Evolutionary conservation across 1,284 basidiomycete species (phyloP).

Genomic region (Cyathus pygmaeus): DNA sequence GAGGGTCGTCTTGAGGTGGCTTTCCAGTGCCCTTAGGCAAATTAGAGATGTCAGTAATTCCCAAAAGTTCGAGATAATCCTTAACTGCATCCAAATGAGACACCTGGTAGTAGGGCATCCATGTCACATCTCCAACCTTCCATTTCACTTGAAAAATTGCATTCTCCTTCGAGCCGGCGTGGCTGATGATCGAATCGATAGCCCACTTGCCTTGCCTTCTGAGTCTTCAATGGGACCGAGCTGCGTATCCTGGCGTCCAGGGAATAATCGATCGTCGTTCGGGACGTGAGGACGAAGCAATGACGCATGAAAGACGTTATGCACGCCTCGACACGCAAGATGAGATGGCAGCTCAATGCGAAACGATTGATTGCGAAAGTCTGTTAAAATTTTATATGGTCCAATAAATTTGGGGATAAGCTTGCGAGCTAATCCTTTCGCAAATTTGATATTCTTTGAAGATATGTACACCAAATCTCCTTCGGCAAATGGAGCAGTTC

Average conservation of each 20-base stretch:
- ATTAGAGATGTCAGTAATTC: constrained; percentile 6
- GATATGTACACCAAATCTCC: constrained; percentile 45
- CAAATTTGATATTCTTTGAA: constrained; percentile 43
- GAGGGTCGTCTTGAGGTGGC: no score
- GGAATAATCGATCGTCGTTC: constrained; percentile 40
- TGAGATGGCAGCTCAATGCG: constrained; percentile 32
- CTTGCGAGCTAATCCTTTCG: constrained; percentile 36
- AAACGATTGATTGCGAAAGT: constrained; percentile 24
- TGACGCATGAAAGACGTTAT: constrained; percentile 40
- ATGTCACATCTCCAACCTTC: constrained; percentile 40
- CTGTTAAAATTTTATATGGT: constrained; percentile 32
- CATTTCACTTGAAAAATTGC: constrained; percentile 38
- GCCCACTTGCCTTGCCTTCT: constrained; percentile 30
- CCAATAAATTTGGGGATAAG: constrained; percentile 46
- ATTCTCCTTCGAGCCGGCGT: constrained; percentile 25
- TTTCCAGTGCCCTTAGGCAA: constrained; percentile 12
- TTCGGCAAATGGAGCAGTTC: constrained; percentile 13
- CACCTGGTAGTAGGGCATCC: constrained; percentile 33
- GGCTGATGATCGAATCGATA: constrained; percentile 31
- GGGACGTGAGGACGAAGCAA: constrained; percentile 34
- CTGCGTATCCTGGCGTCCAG: constrained; percentile 16
- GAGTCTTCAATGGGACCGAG: constrained; percentile 13
- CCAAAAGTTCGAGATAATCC: constrained; percentile 28
- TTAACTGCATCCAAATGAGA: constrained; percentile 22
- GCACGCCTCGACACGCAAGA: constrained; percentile 30